Base-by-base conservation (phyloP, 192 early-diverging fungal species). In the Umbelopsis vinacea region DNA sequence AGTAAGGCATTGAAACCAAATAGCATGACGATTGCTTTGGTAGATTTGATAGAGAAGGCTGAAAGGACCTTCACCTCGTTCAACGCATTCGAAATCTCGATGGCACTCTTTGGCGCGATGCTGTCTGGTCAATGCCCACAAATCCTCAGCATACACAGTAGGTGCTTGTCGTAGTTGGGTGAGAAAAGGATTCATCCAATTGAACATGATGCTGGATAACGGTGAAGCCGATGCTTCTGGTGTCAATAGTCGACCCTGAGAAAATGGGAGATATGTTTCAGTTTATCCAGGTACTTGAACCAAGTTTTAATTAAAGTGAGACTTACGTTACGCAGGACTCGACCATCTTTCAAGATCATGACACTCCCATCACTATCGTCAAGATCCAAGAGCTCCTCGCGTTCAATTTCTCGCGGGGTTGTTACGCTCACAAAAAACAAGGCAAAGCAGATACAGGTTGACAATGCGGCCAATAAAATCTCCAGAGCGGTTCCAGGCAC, bases 351-450 rank as follows among this genome's bases (percentile, higher is more conserved):
- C 0, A 79, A 52, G n/a, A 79, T 73, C 23, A 79, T 22, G 17
- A 79, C 77, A 22, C 77, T 69, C 43, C 71, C 70, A 48, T 79
- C 77, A 21, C 67, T 70, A 47, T 79, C 77, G 45, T 79, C 77
- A 33, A 79, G 43, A 52, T 79, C 77, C 14, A 79, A 15, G 2
- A 79, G 17, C 33, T 79, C 77, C 7, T 70, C 66, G 11, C 66
- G 77, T 21, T 74, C 68, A 29, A 79, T 22, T 50, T 79, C 77
- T 1, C 68, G 48, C 0, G 77, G 77, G 9, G 73, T 68, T 15
- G 77, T 74, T 21, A 50, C 54, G 22, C 69, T 79, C 5, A 69
- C 70, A 26, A 43, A 19, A 69, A 73, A 79, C 22, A 73, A 35
- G n/a, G 66, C 37, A 5, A 71, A 52, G 26, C 53, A 60, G 17